Percentiles rank a stretch among this genome's conserved stretches.
These are phyloP conservation scores for Vigna mungo DNA, from an alignment of 306 rosid genomes.

Conservation along the genomic window DNA sequence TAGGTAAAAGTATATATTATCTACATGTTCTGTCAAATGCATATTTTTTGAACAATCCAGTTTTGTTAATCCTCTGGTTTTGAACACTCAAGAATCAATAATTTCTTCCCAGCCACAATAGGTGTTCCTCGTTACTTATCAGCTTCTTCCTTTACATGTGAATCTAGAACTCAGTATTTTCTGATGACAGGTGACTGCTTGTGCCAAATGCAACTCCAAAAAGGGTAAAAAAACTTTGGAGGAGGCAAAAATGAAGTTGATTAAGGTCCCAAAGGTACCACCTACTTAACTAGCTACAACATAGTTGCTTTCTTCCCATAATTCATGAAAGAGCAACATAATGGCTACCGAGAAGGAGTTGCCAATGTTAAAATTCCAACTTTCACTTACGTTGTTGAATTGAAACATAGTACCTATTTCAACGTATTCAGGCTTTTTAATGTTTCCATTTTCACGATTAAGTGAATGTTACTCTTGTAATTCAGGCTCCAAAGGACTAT, in stretches of 20 bases:
- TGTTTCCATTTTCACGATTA: constrained; percentile 8
- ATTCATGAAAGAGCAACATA: not conserved
- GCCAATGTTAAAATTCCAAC: constrained; percentile 21
- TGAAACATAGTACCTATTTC: constrained; percentile 24
- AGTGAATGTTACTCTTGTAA: constrained; percentile 34
- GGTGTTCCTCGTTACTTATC: not conserved
- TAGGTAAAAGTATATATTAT: not conserved
- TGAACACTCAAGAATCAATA: not conserved
- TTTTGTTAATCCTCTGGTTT: not conserved
- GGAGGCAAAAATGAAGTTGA: constrained; percentile 90
- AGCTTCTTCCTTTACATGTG: not conserved
- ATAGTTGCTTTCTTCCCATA: constrained; percentile 33
- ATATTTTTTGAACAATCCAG: not conserved
- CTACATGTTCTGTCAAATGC: not conserved
- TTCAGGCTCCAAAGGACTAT: constrained; percentile 90
- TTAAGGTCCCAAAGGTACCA: constrained; percentile 79
- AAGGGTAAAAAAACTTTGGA: constrained; percentile 82
- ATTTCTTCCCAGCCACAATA: not conserved
- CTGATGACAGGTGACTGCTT: constrained; percentile 80
- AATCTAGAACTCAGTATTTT: constrained; percentile 39
- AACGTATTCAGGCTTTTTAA: constrained; percentile 26
- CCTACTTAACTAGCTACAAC: constrained; percentile 24
- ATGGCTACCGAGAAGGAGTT: constrained; percentile 16
- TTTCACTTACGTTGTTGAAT: constrained; percentile 23
- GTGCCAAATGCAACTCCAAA: constrained; percentile 84